Evolutionary conservation across 2,329 filamentous ascomycete species (phyloP).

Genomic region (Dothiorella sarmentorum): DNA sequence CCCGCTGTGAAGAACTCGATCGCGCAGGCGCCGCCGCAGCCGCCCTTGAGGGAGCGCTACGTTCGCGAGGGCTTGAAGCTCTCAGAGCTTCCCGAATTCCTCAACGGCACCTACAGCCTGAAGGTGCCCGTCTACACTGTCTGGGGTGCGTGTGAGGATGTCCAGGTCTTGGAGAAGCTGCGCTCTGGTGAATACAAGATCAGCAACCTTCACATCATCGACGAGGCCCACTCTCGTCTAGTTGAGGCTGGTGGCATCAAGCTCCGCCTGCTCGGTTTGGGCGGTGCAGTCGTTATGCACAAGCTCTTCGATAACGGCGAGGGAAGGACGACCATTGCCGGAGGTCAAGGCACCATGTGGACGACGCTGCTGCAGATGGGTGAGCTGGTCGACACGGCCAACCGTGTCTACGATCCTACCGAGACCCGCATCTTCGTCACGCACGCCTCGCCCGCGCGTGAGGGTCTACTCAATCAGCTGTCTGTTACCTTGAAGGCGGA

Average conservation of each 20-base stretch:
- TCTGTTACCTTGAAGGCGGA: conserved; percentile 97
- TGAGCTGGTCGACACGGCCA: conserved; percentile 94
- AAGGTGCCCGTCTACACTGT: conserved; percentile 98
- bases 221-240: conserved; percentile 93
- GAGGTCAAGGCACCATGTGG: conserved; percentile 99
- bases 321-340: conserved; percentile 94
- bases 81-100: conserved; percentile 85
- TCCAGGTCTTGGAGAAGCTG: conserved; percentile 95
- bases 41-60: conserved; percentile 78
- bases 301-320: conserved; percentile 99
- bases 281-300: conserved; percentile 98
- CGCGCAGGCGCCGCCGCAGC: conserved; percentile 64
- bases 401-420: conserved; percentile 96
- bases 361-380: conserved; percentile 97
- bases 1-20: conserved; percentile 68
- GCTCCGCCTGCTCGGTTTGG: conserved; percentile 86
- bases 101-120: conserved; percentile 83
- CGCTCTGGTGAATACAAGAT: conserved; percentile 97
- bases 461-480: conserved; percentile 95
- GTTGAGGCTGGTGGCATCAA: conserved; percentile 95
- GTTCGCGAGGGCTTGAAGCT: conserved; percentile 77
- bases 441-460: conserved; percentile 91
- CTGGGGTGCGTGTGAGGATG: conserved; percentile 98
- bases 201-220: conserved; percentile 94
- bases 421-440: conserved; percentile 97